Evolutionary conservation across 176 grass and related monocot genomes (phyloP).

Genomic region (Lolium rigidum): DNA sequence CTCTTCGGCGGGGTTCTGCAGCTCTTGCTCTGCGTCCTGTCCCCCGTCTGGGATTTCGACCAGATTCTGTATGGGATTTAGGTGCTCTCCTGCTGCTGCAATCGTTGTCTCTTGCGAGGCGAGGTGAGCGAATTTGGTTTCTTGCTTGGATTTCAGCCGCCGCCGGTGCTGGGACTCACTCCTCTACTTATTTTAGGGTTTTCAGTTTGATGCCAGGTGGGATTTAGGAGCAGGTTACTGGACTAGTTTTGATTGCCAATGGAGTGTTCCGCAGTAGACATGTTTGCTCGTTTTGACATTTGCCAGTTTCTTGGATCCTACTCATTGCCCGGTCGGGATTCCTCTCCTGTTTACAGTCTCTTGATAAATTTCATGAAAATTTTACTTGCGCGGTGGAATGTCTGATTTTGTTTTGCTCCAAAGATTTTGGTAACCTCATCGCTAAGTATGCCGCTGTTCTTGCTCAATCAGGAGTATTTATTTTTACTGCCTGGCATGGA

Average conservation of each 20-base stretch:
- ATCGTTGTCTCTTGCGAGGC: not conserved
- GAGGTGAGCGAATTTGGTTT: constrained; percentile 22
- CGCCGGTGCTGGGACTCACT: not conserved
- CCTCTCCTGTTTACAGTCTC: constrained; percentile 22
- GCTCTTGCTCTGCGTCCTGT: constrained; percentile 33
- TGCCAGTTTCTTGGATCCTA: not conserved
- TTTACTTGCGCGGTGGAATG: not conserved
- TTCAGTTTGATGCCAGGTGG: not conserved
- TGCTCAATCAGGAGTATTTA: not conserved
- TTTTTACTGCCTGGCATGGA: not conserved
- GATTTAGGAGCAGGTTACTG: constrained; percentile 18
- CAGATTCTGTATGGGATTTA: constrained; percentile 37
- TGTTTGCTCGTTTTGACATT: not conserved
- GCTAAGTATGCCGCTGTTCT: not conserved
- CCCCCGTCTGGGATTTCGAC: constrained; percentile 40
- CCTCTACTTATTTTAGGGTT: not conserved
- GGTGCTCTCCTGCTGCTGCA: not conserved
- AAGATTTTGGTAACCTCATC: constrained; percentile 4
- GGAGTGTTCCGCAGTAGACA: constrained; percentile 3
- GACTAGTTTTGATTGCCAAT: constrained; percentile 21
- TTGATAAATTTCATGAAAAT: not conserved
- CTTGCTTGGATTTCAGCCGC: constrained; percentile 23
- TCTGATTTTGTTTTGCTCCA: not conserved
- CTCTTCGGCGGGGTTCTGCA: constrained; percentile 40
- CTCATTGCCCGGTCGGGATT: not conserved